Percentiles rank a stretch among this genome's conserved stretches.
Evolutionary conservation across 306 rosid genomes (phyloP).

Genomic region (Cucumis cinereus): DNA sequence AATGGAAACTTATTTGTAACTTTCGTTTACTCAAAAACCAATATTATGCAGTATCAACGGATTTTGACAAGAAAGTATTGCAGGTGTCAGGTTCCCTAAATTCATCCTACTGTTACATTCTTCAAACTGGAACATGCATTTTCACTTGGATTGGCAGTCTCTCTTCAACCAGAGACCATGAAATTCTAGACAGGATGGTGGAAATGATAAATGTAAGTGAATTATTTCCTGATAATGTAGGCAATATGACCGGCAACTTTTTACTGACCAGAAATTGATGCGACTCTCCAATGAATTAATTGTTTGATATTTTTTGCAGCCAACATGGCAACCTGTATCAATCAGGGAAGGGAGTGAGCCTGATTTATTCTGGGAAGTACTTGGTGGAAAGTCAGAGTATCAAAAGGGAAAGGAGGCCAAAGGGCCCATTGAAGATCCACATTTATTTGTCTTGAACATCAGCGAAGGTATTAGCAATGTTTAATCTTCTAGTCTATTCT

Average conservation of each 20-base stretch:
- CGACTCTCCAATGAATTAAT: constrained; percentile 3
- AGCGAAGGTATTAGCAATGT: constrained; percentile 42
- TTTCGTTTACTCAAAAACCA: not conserved
- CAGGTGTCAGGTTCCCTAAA: constrained; percentile 79
- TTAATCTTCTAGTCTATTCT: not conserved
- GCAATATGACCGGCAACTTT: not conserved
- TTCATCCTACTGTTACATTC: constrained; percentile 84
- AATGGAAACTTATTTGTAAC: not conserved
- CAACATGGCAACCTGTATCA: constrained; percentile 63
- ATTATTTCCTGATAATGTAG: not conserved
- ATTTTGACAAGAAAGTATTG: constrained; percentile 11
- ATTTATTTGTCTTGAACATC: constrained; percentile 51
- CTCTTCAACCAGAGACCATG: constrained; percentile 70
- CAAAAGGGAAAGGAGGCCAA: constrained; percentile 60
- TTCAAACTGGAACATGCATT: constrained; percentile 45
- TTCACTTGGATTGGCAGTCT: constrained; percentile 88
- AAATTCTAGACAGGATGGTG: constrained; percentile 78
- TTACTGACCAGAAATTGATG: not conserved
- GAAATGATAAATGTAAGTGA: constrained; percentile 56
- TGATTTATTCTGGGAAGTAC: constrained; percentile 62
- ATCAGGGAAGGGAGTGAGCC: constrained; percentile 94
- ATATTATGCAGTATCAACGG: not conserved
- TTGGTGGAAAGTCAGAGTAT: constrained; percentile 70
- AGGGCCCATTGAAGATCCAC: constrained; percentile 65
- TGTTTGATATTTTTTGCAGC: constrained; percentile 32